A percentile compares a stretch with the other conserved stretches of the same genome.
These are phyloP conservation scores for Scutellaria barbata DNA, from an alignment of 257 asterid genomes.

Conservation along the genomic window DNA sequence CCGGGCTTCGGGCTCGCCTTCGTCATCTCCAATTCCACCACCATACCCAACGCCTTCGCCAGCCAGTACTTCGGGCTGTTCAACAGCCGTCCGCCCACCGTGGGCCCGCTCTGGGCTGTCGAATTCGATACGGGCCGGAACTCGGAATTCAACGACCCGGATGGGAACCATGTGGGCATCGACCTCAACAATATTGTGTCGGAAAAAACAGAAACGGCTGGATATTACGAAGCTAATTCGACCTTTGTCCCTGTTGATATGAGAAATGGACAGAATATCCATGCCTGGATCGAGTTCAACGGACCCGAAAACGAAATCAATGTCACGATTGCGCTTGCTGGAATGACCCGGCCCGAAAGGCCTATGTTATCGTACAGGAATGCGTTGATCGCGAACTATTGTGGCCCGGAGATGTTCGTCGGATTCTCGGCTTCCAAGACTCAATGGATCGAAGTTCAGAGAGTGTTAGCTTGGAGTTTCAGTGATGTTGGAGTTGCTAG, in stretches of 20 bases:
- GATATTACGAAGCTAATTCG: slow-evolving; percentile 47
- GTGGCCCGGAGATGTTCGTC: slow-evolving; percentile 56
- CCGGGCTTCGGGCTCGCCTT: slow-evolving; percentile 89
- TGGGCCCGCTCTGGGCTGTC: slow-evolving; percentile 66
- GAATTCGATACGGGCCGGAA: slow-evolving; percentile 81
- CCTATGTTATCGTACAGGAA: slow-evolving; percentile 46
- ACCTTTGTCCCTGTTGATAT: slow-evolving; percentile 50
- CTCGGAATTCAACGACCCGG: slow-evolving; percentile 67
- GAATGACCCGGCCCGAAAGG: slow-evolving; percentile 54
- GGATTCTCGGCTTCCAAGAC: slow-evolving; percentile 83
- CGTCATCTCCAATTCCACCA: slow-evolving; percentile 60
- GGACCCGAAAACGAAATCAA: slow-evolving; percentile 64
- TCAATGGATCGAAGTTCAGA: slow-evolving; percentile 75
- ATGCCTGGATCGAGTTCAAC: slow-evolving; percentile 75
- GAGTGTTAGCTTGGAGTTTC: slow-evolving; percentile 81
- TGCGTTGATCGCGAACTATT: slow-evolving; percentile 53
- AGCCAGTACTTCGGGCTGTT: slow-evolving; percentile 78
- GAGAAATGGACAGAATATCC: slow-evolving; percentile 71
- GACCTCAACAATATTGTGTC: slow-evolving; percentile 62
- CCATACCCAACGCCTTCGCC: slow-evolving; percentile 54
- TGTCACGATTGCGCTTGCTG: slow-evolving; percentile 70
- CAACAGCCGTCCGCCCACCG: slow-evolving; percentile 40
- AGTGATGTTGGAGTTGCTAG: slow-evolving; percentile 74
- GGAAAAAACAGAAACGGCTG: slow-evolving; percentile 43
- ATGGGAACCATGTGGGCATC: slow-evolving; percentile 63